These are phyloP conservation scores for Physcomitrellopsis africana DNA, from an alignment of 225 moss, liverwort and hornwort genomes.

Conservation along the genomic window DNA sequence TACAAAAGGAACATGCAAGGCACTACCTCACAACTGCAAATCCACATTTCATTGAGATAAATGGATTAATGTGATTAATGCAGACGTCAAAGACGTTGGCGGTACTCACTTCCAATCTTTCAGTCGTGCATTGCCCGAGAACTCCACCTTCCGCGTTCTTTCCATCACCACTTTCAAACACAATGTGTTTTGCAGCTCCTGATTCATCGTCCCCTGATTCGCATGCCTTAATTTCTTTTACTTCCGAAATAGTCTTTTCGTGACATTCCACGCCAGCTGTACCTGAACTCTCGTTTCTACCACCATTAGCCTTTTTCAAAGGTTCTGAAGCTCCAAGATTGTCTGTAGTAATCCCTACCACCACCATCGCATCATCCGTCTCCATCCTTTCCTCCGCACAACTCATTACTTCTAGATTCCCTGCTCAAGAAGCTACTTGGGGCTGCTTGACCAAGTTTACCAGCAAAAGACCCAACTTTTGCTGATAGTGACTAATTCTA, in stretches of 20 bases:
- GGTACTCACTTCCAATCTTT: conserved; percentile 27
- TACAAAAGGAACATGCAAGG: neutral
- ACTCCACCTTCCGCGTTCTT: conserved; percentile 24
- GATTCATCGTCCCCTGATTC: conserved; percentile 12
- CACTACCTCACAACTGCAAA: neutral
- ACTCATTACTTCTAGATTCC: conserved; percentile 25
- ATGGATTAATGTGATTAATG: neutral
- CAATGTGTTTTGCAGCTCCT: conserved; percentile 6
- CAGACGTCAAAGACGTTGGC: conserved; percentile 25
- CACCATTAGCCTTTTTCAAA: conserved; percentile 11
- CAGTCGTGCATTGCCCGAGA: conserved; percentile 22
- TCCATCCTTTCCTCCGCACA: conserved; percentile 31
- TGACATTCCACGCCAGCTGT: conserved; percentile 12
- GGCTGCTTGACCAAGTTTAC: conserved; percentile 23
- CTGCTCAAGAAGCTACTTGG: conserved; percentile 23
- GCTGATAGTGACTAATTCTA: conserved; percentile 5
- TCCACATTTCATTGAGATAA: neutral
- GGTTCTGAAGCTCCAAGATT: conserved; percentile 31
- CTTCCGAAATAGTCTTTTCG: conserved; percentile 16
- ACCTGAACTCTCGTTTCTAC: conserved; percentile 21
- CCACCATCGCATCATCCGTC: conserved; percentile 22
- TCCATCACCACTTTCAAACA: conserved; percentile 6
- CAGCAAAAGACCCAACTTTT: conserved; percentile 21
- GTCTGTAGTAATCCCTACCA: conserved; percentile 26
- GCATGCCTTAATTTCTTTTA: conserved; percentile 14